These are phyloP conservation scores for Cercophora newfieldiana DNA, from an alignment of 495 filamentous ascomycete genomes.

Conservation along the genomic window DNA sequence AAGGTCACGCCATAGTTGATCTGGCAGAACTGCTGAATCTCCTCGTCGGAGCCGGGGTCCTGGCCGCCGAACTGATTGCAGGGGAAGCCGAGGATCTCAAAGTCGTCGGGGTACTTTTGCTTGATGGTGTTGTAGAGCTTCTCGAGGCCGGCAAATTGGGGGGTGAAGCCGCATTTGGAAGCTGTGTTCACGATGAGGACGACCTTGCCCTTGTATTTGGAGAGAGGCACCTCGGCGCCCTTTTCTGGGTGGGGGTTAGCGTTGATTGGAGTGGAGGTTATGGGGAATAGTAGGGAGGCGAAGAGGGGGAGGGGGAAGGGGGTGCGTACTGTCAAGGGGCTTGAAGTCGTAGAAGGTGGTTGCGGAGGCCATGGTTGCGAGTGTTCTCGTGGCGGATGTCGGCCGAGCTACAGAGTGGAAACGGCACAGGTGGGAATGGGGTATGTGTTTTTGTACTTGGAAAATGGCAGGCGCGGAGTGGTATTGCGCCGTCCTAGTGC, in stretches of 20 bases:
- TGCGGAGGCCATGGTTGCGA: conserved; percentile 76
- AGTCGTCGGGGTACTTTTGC: conserved; percentile 66
- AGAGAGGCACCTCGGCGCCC: conserved; percentile 68
- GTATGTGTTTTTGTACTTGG: not conserved
- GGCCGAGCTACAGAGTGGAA: not conserved
- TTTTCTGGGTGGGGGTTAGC: conserved; percentile 58
- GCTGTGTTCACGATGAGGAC: conserved; percentile 98
- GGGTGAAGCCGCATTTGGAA: conserved; percentile 97
- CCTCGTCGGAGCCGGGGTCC: conserved; percentile 84
- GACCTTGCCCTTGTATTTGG: conserved; percentile 79
- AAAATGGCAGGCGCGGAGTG: not conserved
- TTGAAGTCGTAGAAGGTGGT: conserved; percentile 92
- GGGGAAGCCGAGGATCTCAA: conserved; percentile 90
- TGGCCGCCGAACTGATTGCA: conserved; percentile 97
- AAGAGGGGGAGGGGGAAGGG: not conserved
- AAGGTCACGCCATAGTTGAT: conserved; percentile 95
- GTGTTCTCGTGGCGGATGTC: conserved; percentile 7
- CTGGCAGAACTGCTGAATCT: conserved; percentile 91
- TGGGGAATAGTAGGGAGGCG: too few species aligned
- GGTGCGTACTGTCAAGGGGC: conserved; percentile 70
- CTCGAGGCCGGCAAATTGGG: conserved; percentile 92
- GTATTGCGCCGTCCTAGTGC: not conserved
- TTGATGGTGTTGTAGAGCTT: conserved; percentile 79
- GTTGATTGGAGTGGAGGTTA: not conserved
- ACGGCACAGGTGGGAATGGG: not conserved